Evolutionary conservation across 1,139 yeast genomes (phyloP).

Genomic region (Candida sanyaensis): DNA sequence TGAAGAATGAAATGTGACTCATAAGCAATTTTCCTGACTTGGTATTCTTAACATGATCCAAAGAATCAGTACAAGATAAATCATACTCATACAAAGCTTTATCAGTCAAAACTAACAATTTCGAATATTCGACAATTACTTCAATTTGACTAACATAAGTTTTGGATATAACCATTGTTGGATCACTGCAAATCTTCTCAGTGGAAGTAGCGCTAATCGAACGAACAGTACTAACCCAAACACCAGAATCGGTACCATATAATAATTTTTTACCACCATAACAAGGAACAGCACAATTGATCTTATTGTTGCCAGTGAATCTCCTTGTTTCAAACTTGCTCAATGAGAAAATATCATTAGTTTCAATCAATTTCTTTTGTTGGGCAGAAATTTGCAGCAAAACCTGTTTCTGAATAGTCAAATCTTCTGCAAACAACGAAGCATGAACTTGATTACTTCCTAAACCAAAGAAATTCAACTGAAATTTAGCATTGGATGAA

Average conservation of each 20-base stretch:
- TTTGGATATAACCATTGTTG: slow-evolving; percentile 76
- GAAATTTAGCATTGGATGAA: slow-evolving; percentile 39
- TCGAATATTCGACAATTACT: slow-evolving; percentile 88
- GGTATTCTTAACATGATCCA: slow-evolving; percentile 70
- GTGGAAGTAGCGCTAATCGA: slow-evolving; percentile 45
- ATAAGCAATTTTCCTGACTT: slow-evolving; percentile 77
- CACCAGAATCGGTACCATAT: slow-evolving; percentile 91
- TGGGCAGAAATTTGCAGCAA: slow-evolving; percentile 79
- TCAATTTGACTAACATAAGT: slow-evolving; percentile 86
- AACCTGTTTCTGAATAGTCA: slow-evolving; percentile 73
- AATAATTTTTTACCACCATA: slow-evolving; percentile 94
- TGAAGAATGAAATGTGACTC: slow-evolving; percentile 84
- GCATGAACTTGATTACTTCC: slow-evolving; percentile 49
- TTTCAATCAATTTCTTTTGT: slow-evolving; percentile 69
- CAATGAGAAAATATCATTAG: slow-evolving; percentile 78
- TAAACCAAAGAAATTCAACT: slow-evolving; percentile 48
- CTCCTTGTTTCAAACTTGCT: slow-evolving; percentile 73
- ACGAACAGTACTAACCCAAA: slow-evolving; percentile 72
- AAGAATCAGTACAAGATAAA: slow-evolving; percentile 61
- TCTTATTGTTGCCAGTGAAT: slow-evolving; percentile 70
- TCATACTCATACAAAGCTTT: slow-evolving; percentile 85
- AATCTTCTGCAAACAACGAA: slow-evolving; percentile 49
- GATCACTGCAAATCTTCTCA: slow-evolving; percentile 62
- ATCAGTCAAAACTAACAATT: slow-evolving; percentile 79
- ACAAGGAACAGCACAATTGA: slow-evolving; percentile 91